Base-by-base conservation (phyloP, 1,139 yeast species). In the Kodamaea alishanica region DNA sequence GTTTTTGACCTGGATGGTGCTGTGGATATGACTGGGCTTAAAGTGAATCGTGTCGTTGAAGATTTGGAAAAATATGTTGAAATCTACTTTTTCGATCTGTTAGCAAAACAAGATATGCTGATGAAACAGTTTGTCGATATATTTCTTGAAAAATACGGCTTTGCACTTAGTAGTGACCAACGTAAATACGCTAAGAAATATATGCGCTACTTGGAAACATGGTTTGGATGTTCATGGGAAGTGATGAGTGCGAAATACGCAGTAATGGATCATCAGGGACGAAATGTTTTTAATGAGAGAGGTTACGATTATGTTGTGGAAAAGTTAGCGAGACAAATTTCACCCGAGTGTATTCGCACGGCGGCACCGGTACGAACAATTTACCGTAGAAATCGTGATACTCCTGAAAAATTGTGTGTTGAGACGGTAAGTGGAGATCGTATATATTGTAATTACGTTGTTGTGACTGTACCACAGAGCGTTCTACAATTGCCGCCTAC, bases 381-480 rank as follows among this genome's bases (percentile, higher is more conserved):
- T 25, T 60, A 60, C 25, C 45, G 67, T 26, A 39, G 44, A 24
- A 32, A 39, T 58, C 8, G 32, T 42, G 9, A 12, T 40, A 8
- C 22, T 8, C 24, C 39, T 15, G 29, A 37, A 22, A 40, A 34
- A 26, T 26, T 9, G 4, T 33, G 31, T 6, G 53, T 65, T 1
- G 55, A 56, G 30, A 54, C 67, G 4, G 38, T 39, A 4, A 33
- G 40, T 3, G 60, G 60, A 0, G 22, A 41, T 7, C 41, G 35
- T 6, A 41, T 66, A 5, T 43, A 46, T 4, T 71, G 79, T 31
- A 76, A 80, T 35, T 80, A 77, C 51, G 65, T 78, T 26, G 70
- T 88, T 6, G 83, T 86, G 4, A 80, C 95, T 0, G 79, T 84
- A 8, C 96, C 96, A 0, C 84, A 83, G 44, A 83, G 90, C 37